Base-by-base conservation (phyloP, 345 rosid species). In the Excoecaria agallocha region DNA sequence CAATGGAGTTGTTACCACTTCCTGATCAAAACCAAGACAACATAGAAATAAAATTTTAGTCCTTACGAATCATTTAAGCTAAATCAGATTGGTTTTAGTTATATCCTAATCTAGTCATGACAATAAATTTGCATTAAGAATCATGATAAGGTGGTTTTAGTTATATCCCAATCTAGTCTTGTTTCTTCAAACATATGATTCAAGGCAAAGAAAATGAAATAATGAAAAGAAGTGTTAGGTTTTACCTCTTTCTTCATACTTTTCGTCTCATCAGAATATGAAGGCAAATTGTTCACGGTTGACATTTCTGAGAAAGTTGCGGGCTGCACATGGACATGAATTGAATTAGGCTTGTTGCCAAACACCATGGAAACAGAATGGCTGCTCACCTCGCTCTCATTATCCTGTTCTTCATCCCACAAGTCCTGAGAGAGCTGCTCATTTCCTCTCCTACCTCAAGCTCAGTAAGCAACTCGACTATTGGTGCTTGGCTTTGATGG, bases 401-500 rank as follows among this genome's bases (percentile, higher is more conserved):
- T 30, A 63, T 58, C 70, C 70, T 51, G 66, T 68, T 70, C 25
- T 71, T 72, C 73, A 54, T 37, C 11, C 69, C 66, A 74, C 59
- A 17, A 58, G 71, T 81, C 73, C 75, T 72, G 24, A 65, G 37
- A 63, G 79, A 54, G 76, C 75, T 81, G 65, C 85, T 70, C 37
- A 85, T 76, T 65, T 73, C 30, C 30, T 30, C 85, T 58, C 55
- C 80, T 12, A 86, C 79, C 19, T 8, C 84, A 72, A 88, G 80
- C 63, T 88, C 91, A 37, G 86, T 80, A 7, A 88, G 87, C 77
- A 88, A 73, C 84, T 83, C 84, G 49, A 82, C 68, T 9, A 76
- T 67, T 13, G 86, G 89, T n/a, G 76, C 85, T 24, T 25, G 70
- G 43, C 66, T 83, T 57, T 57, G 3, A 30, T 24, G 61, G 22